phyloP scores from a whole-genome alignment of 441 rosid species.

The Eruca vesicaria region DNA sequence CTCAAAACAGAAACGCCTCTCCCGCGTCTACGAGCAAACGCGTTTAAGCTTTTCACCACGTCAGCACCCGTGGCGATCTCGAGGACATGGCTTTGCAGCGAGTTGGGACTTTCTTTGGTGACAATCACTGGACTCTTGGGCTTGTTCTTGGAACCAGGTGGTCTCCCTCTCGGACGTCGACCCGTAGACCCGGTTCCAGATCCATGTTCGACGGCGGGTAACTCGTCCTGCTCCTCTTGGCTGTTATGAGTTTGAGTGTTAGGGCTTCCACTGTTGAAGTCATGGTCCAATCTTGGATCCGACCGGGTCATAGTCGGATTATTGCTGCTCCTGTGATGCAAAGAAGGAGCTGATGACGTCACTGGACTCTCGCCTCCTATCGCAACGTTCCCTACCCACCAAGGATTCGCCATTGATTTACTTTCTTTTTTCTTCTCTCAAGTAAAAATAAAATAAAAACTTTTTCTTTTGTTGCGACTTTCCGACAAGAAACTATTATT shows the following conservation, averaged over 20 bases:
- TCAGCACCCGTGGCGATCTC: slow-evolving; percentile 79
- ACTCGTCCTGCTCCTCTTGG: slow-evolving; percentile 53
- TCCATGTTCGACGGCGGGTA: slow-evolving; percentile 38
- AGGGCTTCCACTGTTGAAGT: slow-evolving; percentile 38
- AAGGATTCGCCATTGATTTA: slow-evolving; percentile 66
- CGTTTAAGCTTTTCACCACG: slow-evolving; percentile 58
- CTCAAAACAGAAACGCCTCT: slow-evolving; percentile 77
- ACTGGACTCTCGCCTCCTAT: slow-evolving; percentile 51
- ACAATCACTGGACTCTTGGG: slow-evolving; percentile 71
- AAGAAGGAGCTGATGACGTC: slow-evolving; percentile 44
- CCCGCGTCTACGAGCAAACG: slow-evolving; percentile 64
- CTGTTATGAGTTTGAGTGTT: slow-evolving; percentile 35
- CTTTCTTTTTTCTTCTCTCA: background rate
- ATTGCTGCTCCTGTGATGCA: slow-evolving; percentile 45
- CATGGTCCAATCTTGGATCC: slow-evolving; percentile 54
- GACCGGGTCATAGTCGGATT: slow-evolving; percentile 38
- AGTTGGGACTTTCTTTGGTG: slow-evolving; percentile 85
- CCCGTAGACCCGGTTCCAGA: slow-evolving; percentile 46
- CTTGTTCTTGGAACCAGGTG: slow-evolving; percentile 86
- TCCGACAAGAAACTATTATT: slow-evolving; percentile 14
- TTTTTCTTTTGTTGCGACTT: background rate
- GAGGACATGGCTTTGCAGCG: slow-evolving; percentile 79
- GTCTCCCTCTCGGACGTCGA: slow-evolving; percentile 86
- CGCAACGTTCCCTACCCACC: slow-evolving; percentile 98
- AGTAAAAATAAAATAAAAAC: background rate